Conservation (phyloP, 1,284 basidiomycete species). For the Amylostereum chailletii region DNA sequence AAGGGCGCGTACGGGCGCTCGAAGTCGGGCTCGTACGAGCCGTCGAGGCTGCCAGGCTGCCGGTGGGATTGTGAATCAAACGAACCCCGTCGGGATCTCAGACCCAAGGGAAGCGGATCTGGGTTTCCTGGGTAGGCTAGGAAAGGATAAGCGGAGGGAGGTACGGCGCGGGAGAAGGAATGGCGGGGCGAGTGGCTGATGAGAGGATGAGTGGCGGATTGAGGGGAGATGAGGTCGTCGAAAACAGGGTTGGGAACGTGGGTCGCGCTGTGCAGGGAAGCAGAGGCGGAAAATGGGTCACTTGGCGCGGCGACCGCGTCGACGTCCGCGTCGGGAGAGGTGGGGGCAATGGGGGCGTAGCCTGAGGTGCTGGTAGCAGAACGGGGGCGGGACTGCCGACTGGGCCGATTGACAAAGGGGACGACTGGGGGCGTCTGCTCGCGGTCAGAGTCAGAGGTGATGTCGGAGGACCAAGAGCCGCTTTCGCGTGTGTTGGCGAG, state of each 20-base stretch:
- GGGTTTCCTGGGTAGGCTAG: conserved; percentile 55
- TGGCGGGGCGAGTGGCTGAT: neutral
- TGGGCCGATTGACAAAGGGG: conserved; percentile 8
- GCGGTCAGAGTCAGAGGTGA: conserved; percentile 11
- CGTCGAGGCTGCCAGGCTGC: conserved; percentile 6
- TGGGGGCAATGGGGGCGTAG: conserved; percentile 12
- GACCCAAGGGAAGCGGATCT: conserved; percentile 34
- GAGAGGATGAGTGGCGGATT: conserved; percentile 2
- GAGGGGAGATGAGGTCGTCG: conserved; percentile 3
- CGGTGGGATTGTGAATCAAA: conserved; percentile 22
- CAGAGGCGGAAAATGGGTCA: conserved; percentile 4
- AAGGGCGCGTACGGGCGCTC: conserved; percentile 45
- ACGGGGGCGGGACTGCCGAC: conserved; percentile 9
- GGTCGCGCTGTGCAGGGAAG: conserved; percentile 5
- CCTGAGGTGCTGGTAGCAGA: conserved; percentile 15
- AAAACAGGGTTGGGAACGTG: neutral
- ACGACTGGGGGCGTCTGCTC: conserved; percentile 12
- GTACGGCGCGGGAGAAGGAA: conserved; percentile 20
- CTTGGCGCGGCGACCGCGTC: conserved; percentile 4
- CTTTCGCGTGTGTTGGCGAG: conserved; percentile 14
- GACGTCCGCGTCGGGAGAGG: conserved; percentile 2
- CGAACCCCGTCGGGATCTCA: conserved; percentile 20
- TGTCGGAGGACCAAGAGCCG: conserved; percentile 17
- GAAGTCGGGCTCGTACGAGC: conserved; percentile 13
- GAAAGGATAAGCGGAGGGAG: conserved; percentile 44